Base-by-base conservation (phyloP, 345 rosid species). In the Crucihimalaya himalaica region DNA sequence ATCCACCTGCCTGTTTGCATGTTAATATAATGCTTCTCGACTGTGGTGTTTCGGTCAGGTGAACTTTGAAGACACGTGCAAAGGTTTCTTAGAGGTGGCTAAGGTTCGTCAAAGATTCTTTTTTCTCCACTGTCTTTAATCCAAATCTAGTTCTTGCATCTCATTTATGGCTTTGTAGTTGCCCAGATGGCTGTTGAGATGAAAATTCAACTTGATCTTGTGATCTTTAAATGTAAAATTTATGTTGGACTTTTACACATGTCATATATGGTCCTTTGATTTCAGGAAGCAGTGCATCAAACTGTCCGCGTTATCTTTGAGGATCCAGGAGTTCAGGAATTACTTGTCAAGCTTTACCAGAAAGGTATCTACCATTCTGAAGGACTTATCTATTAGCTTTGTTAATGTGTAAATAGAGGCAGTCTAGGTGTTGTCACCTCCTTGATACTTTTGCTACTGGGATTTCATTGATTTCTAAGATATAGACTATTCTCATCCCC, bases 51-150 rank as follows among this genome's bases (percentile, higher is more conserved):
- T 62, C 82, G 45, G 42, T 52, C 84, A 92, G 98, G 94, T 95
- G 47, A 92, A 90, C 70, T 95, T 95, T 86, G 99, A 95, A 84
- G 99, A 95, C 84, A 86, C 98, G 13, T 95, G 97, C 90, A 95
- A 89, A 90, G 98, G 99, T 60, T 95, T 95, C 79, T 82, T 89
- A 34, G 98, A 95, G 83, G 98, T 95, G 76, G 93, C 96, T 20
- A 95, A 92, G 98, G 99, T 95, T 75, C 15, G 61, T 64, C 18
- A 43, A 68, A 61, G 32, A 40, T 63, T 66, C 52, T 12, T 13
- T 4, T 54, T 4, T 55, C 18, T 21, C 25, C 46, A 27, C 18
- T 23, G 68, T 51, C 62, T 52, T 45, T 16, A 68, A 5, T 60
- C 28, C 0, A 2, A 52, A 62, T 61, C 11, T 53, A 42, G 28